Evolutionary conservation across 2,329 filamentous ascomycete genomes (phyloP).

Genomic region (Byssochlamys sp.): DNA sequence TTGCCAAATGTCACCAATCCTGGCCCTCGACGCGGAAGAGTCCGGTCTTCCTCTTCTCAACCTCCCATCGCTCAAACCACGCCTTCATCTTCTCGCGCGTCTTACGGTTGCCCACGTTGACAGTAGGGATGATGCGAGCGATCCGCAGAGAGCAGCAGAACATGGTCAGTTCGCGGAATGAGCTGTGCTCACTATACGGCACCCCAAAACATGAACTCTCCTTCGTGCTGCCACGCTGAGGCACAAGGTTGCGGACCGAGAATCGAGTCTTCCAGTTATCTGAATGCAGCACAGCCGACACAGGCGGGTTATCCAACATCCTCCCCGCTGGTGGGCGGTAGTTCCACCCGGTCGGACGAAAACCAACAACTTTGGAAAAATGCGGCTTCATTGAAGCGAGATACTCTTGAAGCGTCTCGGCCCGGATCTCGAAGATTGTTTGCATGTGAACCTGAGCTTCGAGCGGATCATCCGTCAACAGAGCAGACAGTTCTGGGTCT

Average conservation of each 20-base stretch:
- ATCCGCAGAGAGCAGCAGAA: slow-evolving; percentile 83
- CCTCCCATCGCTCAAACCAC: slow-evolving; percentile 57
- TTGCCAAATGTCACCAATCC: slow-evolving; percentile 8
- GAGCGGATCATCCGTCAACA: slow-evolving; percentile 68
- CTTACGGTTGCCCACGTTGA: slow-evolving; percentile 65
- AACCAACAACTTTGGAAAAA: slow-evolving; percentile 79
- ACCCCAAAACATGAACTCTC: slow-evolving; percentile 85
- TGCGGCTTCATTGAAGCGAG: slow-evolving; percentile 67
- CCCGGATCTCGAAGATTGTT: slow-evolving; percentile 82
- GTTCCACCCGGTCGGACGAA: slow-evolving; percentile 88
- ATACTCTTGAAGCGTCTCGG: slow-evolving; percentile 84
- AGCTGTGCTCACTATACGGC: slow-evolving; percentile 91
- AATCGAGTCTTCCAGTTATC: slow-evolving; percentile 69
- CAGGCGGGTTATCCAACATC: slow-evolving; percentile 52
- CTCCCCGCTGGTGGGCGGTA: slow-evolving; percentile 64
- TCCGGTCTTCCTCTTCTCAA: slow-evolving; percentile 54
- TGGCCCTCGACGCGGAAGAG: slow-evolving; percentile 40
- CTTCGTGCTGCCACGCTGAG: slow-evolving; percentile 72
- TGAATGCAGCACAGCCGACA: slow-evolving; percentile 56
- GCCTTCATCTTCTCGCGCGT: slow-evolving; percentile 56
- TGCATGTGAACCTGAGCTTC: slow-evolving; percentile 98
- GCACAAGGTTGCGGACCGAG: slow-evolving; percentile 59
- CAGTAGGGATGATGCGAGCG: slow-evolving; percentile 83
- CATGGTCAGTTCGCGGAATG: slow-evolving; percentile 85
- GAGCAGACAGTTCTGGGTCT: slow-evolving; percentile 66